These are phyloP conservation scores for Naumovozyma baii DNA, from an alignment of 805 yeast genomes.

Conservation along the genomic window DNA sequence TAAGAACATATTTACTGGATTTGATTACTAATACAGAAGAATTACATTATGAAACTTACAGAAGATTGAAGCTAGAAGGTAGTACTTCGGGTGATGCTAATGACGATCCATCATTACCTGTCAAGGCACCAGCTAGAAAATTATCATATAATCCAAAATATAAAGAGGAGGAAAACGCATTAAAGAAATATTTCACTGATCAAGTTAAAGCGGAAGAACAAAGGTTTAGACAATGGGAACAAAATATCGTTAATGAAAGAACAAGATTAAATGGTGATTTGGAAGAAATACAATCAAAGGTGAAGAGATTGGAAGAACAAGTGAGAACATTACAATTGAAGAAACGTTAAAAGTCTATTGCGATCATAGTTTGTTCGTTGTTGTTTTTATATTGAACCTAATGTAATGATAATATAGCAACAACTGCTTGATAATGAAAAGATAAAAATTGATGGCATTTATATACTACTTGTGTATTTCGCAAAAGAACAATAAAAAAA, in stretches of 20 bases:
- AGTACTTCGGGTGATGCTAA: conserved; percentile 14
- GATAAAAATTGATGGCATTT: too few species aligned
- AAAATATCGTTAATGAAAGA: conserved; percentile 89
- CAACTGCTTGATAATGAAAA: too few species aligned
- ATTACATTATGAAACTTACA: conserved; percentile 68
- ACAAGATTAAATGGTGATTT: conserved; percentile 88
- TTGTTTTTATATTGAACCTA: too few species aligned
- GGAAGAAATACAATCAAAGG: conserved; percentile 75
- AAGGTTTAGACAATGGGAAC: conserved; percentile 97
- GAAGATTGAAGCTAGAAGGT: conserved; percentile 60
- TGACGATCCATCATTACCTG: conserved; percentile 23
- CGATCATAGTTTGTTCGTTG: too few species aligned
- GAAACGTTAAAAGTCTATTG: conserved; percentile 31
- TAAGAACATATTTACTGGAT: conserved; percentile 79
- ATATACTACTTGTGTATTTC: too few species aligned
- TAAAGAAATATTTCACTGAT: conserved; percentile 90
- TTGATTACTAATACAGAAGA: conserved; percentile 72
- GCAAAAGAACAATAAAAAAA: too few species aligned
- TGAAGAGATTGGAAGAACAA: conserved; percentile 65
- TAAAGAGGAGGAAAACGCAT: conserved; percentile 90
- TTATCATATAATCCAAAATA: conserved; percentile 77
- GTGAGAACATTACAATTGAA: conserved; percentile 52
- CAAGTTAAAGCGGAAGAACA: conserved; percentile 95
- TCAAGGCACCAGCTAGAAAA: conserved; percentile 38
- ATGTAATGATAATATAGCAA: too few species aligned